These are phyloP conservation scores for Dysphania ambrosioides DNA, from an alignment of 148 eudicot species.

Conservation along the genomic window DNA sequence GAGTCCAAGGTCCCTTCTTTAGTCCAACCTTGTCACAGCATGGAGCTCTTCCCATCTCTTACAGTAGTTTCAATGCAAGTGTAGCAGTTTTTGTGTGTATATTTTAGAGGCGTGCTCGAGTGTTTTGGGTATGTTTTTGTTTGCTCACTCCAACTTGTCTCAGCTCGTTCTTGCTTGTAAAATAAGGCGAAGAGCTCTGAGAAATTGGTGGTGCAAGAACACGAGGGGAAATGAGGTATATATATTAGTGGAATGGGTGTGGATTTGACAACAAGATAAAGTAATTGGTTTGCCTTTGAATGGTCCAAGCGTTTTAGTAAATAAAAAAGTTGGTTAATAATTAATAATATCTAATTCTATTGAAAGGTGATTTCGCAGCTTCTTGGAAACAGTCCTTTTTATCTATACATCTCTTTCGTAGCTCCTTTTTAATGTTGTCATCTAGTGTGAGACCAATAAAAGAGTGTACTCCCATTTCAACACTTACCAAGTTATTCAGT, in stretches of 20 bases:
- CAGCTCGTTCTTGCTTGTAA: too few relatives aligned
- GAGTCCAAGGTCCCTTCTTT: conserved; percentile 66
- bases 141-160: too few relatives aligned
- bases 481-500: too few relatives aligned
- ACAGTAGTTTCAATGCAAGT: background rate
- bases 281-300: conserved; percentile 18
- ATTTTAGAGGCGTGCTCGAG: too few relatives aligned
- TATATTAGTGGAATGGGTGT: conserved; percentile 12
- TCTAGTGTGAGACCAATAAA: background rate
- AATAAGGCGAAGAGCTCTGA: background rate
- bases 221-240: background rate
- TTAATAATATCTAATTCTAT: background rate
- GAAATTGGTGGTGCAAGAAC: conserved; percentile 4
- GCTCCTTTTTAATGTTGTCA: background rate
- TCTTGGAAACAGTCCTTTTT: conserved; percentile 24
- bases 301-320: conserved; percentile 20
- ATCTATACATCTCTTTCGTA: background rate
- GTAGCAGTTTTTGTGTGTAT: background rate
- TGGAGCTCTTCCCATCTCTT: conserved; percentile 61
- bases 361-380: conserved; percentile 24
- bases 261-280: conserved; percentile 3
- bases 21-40: conserved; percentile 67
- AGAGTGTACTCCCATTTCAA: background rate
- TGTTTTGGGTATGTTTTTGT: too few relatives aligned
- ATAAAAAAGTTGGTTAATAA: conserved; percentile 8